Evolutionary conservation across 2,329 filamentous ascomycete genomes (phyloP), one percentile per base, ranked within the genome.

Genomic region (Cadophora gregata): DNA sequence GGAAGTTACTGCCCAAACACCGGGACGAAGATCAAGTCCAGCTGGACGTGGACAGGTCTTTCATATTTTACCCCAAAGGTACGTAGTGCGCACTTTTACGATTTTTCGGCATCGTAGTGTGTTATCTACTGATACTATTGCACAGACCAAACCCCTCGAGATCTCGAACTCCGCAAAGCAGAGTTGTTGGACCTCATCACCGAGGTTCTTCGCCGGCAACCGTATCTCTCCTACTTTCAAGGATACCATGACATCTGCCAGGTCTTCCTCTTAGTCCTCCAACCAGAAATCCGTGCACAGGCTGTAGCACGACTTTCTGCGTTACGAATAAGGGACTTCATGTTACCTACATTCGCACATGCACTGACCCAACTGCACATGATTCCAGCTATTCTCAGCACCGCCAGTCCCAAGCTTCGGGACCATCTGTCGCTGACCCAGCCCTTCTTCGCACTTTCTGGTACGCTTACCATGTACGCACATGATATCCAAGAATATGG

Each of bases 191-290:
- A 88, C 69, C 84, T 99, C 60, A 98, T 99, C 74, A 87, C 87
- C 61, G 86, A 91, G 70, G 88, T 96, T 16, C 86, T 99, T 55
- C 90, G 96, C 62, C 86, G 86, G 38, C 86, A 96, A 74, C 93
- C 94, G 19, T 89, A 90, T 77, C 87, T 99, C 42, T 93, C 89
- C 82, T 99, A 99, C 81, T 99, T 99, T 79, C 96, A 99, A 81
- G 96, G 96, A 77, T 99, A 96, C 78, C 96, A 99, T 79, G 96
- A 99, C 81, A 98, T 99, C 75, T 96, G 93, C 73, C 96, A 99
- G 80, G 96, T 99, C 27, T 85, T 99, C 67, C 86, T 98, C 48
- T 86, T 99, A 16, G 94, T 97, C 12, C 84, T 99, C 4, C 90
- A 90, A 0, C 81, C 87, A 10, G 75, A 83, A 25, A 77, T 83